Percentiles rank a stretch among this genome's conserved stretches.
These are phyloP conservation scores for Pseudopyricularia cyperi DNA, from an alignment of 2,329 filamentous ascomycete species.

Conservation along the genomic window DNA sequence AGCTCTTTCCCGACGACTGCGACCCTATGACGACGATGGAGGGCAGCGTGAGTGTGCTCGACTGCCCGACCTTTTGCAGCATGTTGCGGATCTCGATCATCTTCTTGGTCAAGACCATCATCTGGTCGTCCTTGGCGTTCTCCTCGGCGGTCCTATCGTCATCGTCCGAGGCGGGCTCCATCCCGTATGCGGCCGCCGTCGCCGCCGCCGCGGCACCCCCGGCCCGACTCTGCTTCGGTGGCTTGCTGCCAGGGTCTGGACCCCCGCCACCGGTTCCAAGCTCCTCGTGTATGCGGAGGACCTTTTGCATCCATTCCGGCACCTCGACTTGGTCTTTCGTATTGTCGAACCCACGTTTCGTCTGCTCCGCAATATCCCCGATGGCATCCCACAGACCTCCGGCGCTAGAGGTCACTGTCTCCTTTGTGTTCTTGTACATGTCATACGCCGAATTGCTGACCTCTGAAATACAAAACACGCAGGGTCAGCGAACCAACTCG, in stretches of 20 bases:
- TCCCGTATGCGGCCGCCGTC: slow-evolving; percentile 66
- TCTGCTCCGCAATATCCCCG: slow-evolving; percentile 65
- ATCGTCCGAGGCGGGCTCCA: slow-evolving; percentile 56
- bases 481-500: neutral
- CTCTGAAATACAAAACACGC: slow-evolving; percentile 27
- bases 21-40: slow-evolving; percentile 99
- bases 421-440: slow-evolving; percentile 58
- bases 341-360: slow-evolving; percentile 66
- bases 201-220: slow-evolving; percentile 47
- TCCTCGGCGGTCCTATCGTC: slow-evolving; percentile 48
- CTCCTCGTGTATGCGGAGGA: slow-evolving; percentile 51
- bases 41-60: slow-evolving; percentile 72
- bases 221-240: slow-evolving; percentile 44
- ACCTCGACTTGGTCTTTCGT: slow-evolving; percentile 65
- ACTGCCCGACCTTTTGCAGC: slow-evolving; percentile 83
- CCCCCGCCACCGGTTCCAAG: slow-evolving; percentile 37
- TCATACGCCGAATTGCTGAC: slow-evolving; percentile 68
- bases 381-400: slow-evolving; percentile 58
- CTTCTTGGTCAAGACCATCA: slow-evolving; percentile 98
- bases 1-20: slow-evolving; percentile 96
- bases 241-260: slow-evolving; percentile 35
- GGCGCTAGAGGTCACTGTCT: slow-evolving; percentile 57
- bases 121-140: slow-evolving; percentile 81
- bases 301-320: slow-evolving; percentile 66
- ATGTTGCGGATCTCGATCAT: slow-evolving; percentile 98